These are phyloP conservation scores for Calonectria henricotiae DNA, from an alignment of 2,329 filamentous ascomycete species.

Conservation along the genomic window DNA sequence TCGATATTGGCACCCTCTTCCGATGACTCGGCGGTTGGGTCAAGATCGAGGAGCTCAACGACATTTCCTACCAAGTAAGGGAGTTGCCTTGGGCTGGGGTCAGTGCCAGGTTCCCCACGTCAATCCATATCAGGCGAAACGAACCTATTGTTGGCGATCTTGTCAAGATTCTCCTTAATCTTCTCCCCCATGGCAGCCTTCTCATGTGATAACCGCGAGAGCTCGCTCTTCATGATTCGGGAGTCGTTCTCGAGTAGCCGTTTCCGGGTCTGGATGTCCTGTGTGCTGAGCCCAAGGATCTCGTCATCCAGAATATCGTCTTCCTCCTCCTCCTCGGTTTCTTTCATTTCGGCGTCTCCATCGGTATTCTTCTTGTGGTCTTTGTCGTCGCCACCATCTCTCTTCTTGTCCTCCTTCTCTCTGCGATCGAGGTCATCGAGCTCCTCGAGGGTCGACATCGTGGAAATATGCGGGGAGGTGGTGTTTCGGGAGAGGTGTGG, in stretches of 20 bases:
- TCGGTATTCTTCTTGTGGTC: conserved; percentile 68
- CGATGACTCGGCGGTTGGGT: conserved; percentile 94
- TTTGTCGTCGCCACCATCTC: conserved; percentile 56
- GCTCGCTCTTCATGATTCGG: conserved; percentile 98
- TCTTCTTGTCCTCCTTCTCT: conserved; percentile 79
- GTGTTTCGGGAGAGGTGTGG: neutral
- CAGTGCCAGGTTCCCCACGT: conserved; percentile 21
- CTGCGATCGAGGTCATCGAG: conserved; percentile 90
- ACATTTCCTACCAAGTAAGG: conserved; percentile 99
- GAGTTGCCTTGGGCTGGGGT: conserved; percentile 79
- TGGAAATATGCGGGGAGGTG: conserved; percentile 50
- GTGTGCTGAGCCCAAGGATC: conserved; percentile 92
- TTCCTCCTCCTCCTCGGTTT: conserved; percentile 78
- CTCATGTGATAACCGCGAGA: conserved; percentile 93
- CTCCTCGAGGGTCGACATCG: conserved; percentile 93
- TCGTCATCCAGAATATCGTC: conserved; percentile 93
- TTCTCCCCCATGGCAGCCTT: conserved; percentile 97
- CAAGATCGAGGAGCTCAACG: conserved; percentile 95
- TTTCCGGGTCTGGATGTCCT: conserved; percentile 93
- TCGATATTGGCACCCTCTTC: conserved; percentile 99
- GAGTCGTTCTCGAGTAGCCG: conserved; percentile 97
- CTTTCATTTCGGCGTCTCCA: conserved; percentile 92
- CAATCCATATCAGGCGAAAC: conserved; percentile 46
- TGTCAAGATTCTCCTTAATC: conserved; percentile 99
- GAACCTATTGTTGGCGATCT: conserved; percentile 99